Percentiles rank a stretch among this genome's conserved stretches.
These are phyloP conservation scores for Epichloe sibirici DNA, from an alignment of 2,329 filamentous ascomycete genomes.

Conservation along the genomic window DNA sequence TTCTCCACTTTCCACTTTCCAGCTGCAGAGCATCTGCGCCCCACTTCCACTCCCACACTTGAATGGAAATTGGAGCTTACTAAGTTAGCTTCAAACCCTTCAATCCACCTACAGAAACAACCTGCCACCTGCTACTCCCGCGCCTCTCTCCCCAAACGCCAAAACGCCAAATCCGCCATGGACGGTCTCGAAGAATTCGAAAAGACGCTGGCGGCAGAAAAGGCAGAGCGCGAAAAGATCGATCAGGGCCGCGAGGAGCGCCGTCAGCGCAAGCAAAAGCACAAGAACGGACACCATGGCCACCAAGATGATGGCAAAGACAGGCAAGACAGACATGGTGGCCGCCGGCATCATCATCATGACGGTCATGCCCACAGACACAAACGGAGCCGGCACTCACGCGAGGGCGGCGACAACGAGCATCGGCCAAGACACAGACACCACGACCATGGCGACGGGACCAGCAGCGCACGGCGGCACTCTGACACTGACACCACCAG, in stretches of 20 bases:
- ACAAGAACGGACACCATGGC: slow-evolving; percentile 35
- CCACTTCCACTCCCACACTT: too few relatives aligned
- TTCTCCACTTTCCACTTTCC: too few relatives aligned
- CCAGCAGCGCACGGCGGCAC: slow-evolving; percentile 35
- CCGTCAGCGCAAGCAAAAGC: slow-evolving; percentile 32
- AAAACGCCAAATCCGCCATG: slow-evolving; percentile 39
- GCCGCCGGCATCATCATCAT: slow-evolving; percentile 20
- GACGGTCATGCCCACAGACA: slow-evolving; percentile 37
- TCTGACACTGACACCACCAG: slow-evolving; percentile 31
- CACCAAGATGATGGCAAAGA: slow-evolving; percentile 24
- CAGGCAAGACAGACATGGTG: slow-evolving; percentile 18
- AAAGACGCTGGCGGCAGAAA: slow-evolving; percentile 57
- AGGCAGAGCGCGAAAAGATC: slow-evolving; percentile 36
- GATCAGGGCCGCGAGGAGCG: slow-evolving; percentile 34
- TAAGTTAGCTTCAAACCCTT: too few relatives aligned
- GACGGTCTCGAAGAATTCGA: slow-evolving; percentile 62
- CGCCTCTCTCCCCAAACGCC: slow-evolving; percentile 14
- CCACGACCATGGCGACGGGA: slow-evolving; percentile 28
- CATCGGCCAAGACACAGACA: slow-evolving; percentile 27
- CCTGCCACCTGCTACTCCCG: too few relatives aligned
- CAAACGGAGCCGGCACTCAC: slow-evolving; percentile 46
- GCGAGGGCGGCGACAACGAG: slow-evolving; percentile 32
- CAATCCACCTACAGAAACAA: too few relatives aligned
- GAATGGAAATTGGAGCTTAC: too few relatives aligned
- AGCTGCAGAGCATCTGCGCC: too few relatives aligned